Evolutionary conservation across 164 flowering plant species (phyloP).

Genomic region (Stephania yunnanensis): DNA sequence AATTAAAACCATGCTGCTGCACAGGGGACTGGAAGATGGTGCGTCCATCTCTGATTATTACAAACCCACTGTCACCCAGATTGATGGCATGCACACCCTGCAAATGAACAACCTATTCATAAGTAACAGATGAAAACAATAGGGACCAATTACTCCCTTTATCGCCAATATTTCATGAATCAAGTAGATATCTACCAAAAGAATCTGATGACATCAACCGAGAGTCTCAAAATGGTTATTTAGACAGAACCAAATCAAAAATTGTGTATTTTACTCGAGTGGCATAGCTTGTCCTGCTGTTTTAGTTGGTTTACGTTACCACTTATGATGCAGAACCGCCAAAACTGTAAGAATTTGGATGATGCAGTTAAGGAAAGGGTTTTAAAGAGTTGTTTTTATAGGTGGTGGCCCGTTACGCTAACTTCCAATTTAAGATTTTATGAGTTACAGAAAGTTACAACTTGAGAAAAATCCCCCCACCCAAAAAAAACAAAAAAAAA

Average conservation of each 20-base stretch:
- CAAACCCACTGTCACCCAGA: conserved; percentile 91
- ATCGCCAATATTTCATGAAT: not conserved
- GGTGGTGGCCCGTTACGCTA: too few species aligned
- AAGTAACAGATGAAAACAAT: conserved; percentile 10
- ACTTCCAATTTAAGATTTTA: too few species aligned
- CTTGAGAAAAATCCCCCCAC: too few species aligned
- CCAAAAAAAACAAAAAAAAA: too few species aligned
- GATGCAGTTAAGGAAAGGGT: too few species aligned
- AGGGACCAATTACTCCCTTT: not conserved
- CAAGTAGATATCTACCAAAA: not conserved
- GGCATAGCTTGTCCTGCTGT: not conserved
- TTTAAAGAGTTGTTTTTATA: too few species aligned
- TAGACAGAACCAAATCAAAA: not conserved
- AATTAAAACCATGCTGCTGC: conserved; percentile 92
- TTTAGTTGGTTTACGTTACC: not conserved
- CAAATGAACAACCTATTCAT: not conserved
- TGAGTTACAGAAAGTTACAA: not conserved
- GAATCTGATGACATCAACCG: not conserved
- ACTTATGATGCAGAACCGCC: too few species aligned
- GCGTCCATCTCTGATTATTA: conserved; percentile 87
- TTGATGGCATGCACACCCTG: conserved; percentile 90
- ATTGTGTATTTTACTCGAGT: not conserved
- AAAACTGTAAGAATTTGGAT: too few species aligned
- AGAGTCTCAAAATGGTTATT: not conserved
- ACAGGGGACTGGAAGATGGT: conserved; percentile 81